Evolutionary conservation across 2,329 filamentous ascomycete genomes (phyloP).

Genomic region (Lachnellula arida): DNA sequence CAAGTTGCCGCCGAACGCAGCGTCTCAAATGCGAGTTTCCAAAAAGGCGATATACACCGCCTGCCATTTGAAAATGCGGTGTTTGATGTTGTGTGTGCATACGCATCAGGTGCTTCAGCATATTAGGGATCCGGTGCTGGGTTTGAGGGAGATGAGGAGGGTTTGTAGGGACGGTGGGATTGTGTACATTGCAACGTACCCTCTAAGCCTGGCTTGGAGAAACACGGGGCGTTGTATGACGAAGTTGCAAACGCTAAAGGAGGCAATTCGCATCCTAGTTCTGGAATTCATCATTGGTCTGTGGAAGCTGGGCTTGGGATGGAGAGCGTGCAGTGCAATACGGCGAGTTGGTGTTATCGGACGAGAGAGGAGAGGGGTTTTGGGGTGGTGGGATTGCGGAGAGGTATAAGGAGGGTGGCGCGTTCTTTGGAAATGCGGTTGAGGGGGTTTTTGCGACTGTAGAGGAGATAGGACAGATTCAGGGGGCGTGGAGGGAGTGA

Average conservation of each 20-base stretch:
- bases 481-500: constrained; percentile 32
- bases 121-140: constrained; percentile 43
- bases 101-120: constrained; percentile 55
- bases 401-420: constrained; percentile 27
- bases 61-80: constrained; percentile 38
- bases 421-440: constrained; percentile 15
- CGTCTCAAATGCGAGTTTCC: constrained; percentile 18
- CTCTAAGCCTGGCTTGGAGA: not conserved
- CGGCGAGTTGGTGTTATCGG: not conserved
- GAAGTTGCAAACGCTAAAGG: not conserved
- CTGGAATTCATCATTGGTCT: constrained; percentile 6
- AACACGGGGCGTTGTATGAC: not conserved
- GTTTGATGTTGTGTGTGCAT: constrained; percentile 56
- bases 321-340: not conserved
- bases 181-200: constrained; percentile 6
- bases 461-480: constrained; percentile 31
- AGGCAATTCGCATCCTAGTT: constrained; percentile 6
- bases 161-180: constrained; percentile 48
- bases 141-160: constrained; percentile 48
- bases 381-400: constrained; percentile 22
- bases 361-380: constrained; percentile 6
- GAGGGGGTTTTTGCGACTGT: constrained; percentile 2
- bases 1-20: constrained; percentile 1
- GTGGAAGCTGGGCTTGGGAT: constrained; percentile 6
- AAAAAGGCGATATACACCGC: constrained; percentile 16